Evolutionary conservation across 129 eudicot genomes (phyloP), one percentile per base, ranked within the genome.

Genomic region (Flaveria bidentis): DNA sequence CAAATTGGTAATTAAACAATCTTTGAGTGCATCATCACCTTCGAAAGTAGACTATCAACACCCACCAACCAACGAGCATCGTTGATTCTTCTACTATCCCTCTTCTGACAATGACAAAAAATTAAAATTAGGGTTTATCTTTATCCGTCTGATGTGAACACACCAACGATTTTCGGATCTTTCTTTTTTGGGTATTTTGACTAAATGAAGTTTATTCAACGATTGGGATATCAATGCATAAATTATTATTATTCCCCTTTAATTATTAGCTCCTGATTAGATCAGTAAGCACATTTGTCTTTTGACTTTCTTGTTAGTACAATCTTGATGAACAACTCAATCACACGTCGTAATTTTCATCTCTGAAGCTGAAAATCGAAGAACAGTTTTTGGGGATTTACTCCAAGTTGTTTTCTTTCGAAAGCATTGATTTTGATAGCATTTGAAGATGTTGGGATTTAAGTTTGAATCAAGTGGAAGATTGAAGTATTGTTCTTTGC

Each of bases 391-490:
- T 1, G 57, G 56, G 78, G 41, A 36, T 36, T 36, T 36, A 0
- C 50, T 45, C 13, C 7, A 53, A 53, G 25, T n/a, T 53, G 61
- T 53, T n/a, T 20, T 6, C 18, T 51, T 51, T 51, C 6, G 0
- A 51, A 51, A 51, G 6, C 18, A 51, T 8, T 41, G 23, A 25
- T 66, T 46, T 47, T 36, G 3, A 69, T 33, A 63, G 7, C 33
- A 28, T 44, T 65, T 74, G 15, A 57, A 55, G 63, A 80, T 73
- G 75, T 3, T 44, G 75, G 80, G 80, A 68, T 74, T 66, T 70
- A 66, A 55, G 51, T 66, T 55, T 39, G 67, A 28, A 66, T 80
- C 80, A 53, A 44, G 79, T 73, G 84, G 70, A 56, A 80, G 53
- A 66, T 66, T 80, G 53, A 80, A 68, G 84, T 80, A 80, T 18